Conservation (phyloP, 208 protist genomes). For the Spongospora subterranea region DNA sequence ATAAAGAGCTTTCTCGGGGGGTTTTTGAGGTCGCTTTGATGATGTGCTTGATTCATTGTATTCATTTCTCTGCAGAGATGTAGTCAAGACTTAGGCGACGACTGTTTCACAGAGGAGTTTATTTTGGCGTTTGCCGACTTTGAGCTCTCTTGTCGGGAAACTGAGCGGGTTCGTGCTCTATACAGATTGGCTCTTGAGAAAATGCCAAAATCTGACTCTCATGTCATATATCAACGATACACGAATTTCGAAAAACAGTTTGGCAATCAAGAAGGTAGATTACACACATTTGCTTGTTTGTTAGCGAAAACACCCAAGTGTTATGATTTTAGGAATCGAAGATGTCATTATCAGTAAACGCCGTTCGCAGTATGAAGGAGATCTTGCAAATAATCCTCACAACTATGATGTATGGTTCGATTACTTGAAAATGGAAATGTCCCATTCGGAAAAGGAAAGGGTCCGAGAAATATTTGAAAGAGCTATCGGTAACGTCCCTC, state of each 20-base stretch:
- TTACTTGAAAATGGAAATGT: slow-evolving; percentile 80
- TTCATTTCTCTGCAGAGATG: slow-evolving; percentile 10
- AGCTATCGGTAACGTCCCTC: slow-evolving; percentile 85
- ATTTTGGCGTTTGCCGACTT: slow-evolving; percentile 66
- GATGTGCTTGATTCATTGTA: not conserved
- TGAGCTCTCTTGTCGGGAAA: slow-evolving; percentile 60
- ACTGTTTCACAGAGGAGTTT: slow-evolving; percentile 62
- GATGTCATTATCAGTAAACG: slow-evolving; percentile 83
- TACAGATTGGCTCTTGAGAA: slow-evolving; percentile 84
- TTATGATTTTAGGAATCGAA: slow-evolving; percentile 78
- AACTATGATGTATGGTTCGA: slow-evolving; percentile 94
- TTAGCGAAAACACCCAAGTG: not conserved
- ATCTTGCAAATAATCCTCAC: slow-evolving; percentile 70
- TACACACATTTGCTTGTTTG: not conserved
- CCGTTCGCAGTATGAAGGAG: slow-evolving; percentile 84
- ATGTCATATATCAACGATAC: slow-evolving; percentile 80
- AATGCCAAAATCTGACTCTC: slow-evolving; percentile 76
- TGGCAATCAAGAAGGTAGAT: slow-evolving; percentile 70
- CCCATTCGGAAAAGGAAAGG: slow-evolving; percentile 37
- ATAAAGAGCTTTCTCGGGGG: slow-evolving; percentile 40
- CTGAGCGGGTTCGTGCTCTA: slow-evolving; percentile 73
- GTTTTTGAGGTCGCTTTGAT: slow-evolving; percentile 62
- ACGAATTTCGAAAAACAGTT: slow-evolving; percentile 83
- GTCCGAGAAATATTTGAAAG: slow-evolving; percentile 79
- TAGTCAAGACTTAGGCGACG: slow-evolving; percentile 62